Evolutionary conservation across 1,139 yeast genomes (phyloP), one percentile per base, ranked within the genome.

Genomic region (Kazachstania sp.): DNA sequence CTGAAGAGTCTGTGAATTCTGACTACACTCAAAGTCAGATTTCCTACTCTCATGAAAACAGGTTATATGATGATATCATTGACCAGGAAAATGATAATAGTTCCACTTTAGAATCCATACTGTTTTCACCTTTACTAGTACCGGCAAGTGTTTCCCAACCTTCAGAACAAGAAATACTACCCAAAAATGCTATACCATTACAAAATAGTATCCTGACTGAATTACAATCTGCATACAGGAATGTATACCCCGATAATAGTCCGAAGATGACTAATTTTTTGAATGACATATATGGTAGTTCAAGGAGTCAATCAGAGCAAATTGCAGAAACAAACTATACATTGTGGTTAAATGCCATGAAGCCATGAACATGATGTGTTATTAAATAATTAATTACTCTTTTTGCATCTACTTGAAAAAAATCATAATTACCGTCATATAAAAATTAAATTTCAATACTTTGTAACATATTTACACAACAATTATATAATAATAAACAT

Each of bases 11-110:
- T 2, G 28, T 23, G 8, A 9, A 7, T 9, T 23, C 28, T 9
- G 28, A 23, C 5, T 23, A 23, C 8, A 23, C 28, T 9, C 28
- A 23, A 9, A 23, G 28, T 4, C 28, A 23, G 9, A 7, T 7
- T 23, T 23, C 28, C 3, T 23, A 7, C 8, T 9, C 2, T 23
- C 6, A 23, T 23, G 28, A 23, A 9, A 23, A 23, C 28, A 23
- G 6, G 28, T 7, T 23, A 23, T 23, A 3, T 23, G 9, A 23
- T 23, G 8, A 23, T 4, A 23, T 9, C 3, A 4, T 23, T 23
- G 28, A 23, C 5, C 28, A 23, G 6, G 28, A 23, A 23, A 59
- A 64, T 44, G 86, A 81, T 60, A 23, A 43, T 35, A 38, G 23
- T 11, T 18, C 37, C 16, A 37, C 37, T 19, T n/a, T 28, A 1